phyloP scores from a whole-genome alignment of 805 yeast species.

The Cephaloascus albidus region DNA sequence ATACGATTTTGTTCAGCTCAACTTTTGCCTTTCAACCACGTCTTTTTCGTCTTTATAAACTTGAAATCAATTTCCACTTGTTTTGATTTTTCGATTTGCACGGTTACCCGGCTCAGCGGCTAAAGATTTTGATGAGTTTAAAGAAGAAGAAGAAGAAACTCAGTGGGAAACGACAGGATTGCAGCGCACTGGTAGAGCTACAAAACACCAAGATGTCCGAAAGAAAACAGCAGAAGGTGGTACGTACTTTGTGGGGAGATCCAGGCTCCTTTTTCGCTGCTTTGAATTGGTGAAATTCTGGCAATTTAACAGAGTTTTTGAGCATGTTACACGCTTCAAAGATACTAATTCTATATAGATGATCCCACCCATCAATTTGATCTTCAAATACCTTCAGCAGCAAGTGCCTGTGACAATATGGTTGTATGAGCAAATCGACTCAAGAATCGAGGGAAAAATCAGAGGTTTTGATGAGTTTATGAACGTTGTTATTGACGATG shows the following conservation, averaged over 20 bases:
- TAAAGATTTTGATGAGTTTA: too few species aligned
- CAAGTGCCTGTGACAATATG: conserved; percentile 75
- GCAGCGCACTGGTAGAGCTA: too few species aligned
- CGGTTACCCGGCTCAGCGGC: too few species aligned
- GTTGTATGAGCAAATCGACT: conserved; percentile 79
- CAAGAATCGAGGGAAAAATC: conserved; percentile 73
- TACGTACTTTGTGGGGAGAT: conserved; percentile 7
- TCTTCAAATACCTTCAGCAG: conserved; percentile 80
- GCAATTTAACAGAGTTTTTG: too few species aligned
- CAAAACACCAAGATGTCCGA: conserved; percentile 31
- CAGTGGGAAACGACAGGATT: too few species aligned
- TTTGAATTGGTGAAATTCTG: too few species aligned
- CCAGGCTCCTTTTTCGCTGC: not conserved
- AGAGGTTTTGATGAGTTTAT: conserved; percentile 96
- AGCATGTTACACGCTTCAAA: too few species aligned
- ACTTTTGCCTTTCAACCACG: too few species aligned
- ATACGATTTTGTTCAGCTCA: too few species aligned
- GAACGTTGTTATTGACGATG: conserved; percentile 64
- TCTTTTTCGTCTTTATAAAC: too few species aligned
- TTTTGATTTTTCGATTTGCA: not conserved
- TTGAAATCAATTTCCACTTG: not conserved
- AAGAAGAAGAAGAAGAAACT: too few species aligned
- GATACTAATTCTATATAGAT: conserved; percentile 13
- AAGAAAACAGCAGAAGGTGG: conserved; percentile 35
- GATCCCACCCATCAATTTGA: conserved; percentile 87